Percentiles rank a stretch among this genome's conserved stretches.
These are phyloP conservation scores for Cryptosporidium sp. DNA, from an alignment of 169 alveolate genomes.

Conservation along the genomic window DNA sequence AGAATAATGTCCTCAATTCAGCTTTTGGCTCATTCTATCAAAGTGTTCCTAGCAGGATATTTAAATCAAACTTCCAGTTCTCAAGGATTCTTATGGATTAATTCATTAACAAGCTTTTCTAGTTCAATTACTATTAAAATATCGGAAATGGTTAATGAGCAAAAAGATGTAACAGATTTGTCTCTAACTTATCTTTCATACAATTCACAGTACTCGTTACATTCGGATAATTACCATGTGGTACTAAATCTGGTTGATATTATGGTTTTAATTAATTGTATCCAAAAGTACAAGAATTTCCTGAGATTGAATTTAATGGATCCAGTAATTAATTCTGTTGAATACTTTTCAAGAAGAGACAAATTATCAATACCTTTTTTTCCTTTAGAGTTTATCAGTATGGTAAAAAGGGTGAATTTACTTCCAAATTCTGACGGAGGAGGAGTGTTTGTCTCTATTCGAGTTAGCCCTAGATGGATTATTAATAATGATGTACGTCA, in stretches of 20 bases:
- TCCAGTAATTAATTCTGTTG: conserved; percentile 43
- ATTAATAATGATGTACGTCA: conserved; percentile 13
- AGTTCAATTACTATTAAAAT: conserved; percentile 17
- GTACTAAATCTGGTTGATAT: conserved; percentile 42
- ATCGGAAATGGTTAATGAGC: conserved; percentile 29
- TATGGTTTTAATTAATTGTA: conserved; percentile 24
- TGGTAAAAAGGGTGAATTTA: conserved; percentile 1
- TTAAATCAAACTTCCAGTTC: neutral
- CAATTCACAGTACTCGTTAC: conserved; percentile 37
- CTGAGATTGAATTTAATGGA: conserved; percentile 41
- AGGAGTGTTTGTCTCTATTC: conserved; percentile 29
- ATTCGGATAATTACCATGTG: conserved; percentile 33
- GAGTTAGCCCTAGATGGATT: conserved; percentile 56
- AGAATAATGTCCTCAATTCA: conserved; percentile 33
- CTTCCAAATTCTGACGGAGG: conserved; percentile 27
- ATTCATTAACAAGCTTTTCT: neutral
- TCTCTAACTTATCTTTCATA: conserved; percentile 41
- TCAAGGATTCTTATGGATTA: conserved; percentile 44
- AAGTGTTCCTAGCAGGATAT: conserved; percentile 17
- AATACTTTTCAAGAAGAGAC: conserved; percentile 39
- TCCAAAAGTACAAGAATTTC: conserved; percentile 37
- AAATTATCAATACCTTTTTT: conserved; percentile 39
- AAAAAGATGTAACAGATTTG: conserved; percentile 35
- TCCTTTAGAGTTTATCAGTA: conserved; percentile 7
- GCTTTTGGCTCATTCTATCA: conserved; percentile 28